Evolutionary conservation across 176 grass and related monocot species (phyloP), one percentile per base, ranked within the genome.

Genomic region (Oryza punctata): DNA sequence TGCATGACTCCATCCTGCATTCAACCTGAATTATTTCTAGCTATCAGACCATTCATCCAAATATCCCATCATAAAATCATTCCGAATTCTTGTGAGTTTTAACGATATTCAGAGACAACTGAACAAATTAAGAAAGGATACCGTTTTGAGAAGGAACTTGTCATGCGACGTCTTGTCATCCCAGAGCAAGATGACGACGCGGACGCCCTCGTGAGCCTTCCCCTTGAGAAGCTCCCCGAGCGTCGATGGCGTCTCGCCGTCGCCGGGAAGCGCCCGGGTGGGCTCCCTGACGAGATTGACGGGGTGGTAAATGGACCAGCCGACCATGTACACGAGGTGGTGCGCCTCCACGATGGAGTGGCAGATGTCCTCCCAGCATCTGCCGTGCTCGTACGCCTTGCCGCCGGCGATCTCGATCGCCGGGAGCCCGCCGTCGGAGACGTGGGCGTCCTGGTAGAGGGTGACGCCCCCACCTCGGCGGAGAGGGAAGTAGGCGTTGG

Each of bases 311-410:
- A 94, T 41, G 21, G 92, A 94, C 92, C 92, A 94, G 2, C 92
- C 87, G 19, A 94, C 73, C 30, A 94, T 82, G 33, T 94, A 94
- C 46, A 94, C 75, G 5, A 94, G 76, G 47, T 94, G 92, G 37
- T 94, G 89, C 45, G 92, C 92, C 40, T 94, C 87, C 24, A 88
- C 18, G 25, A 94, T 90, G 3, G 89, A 84, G 59, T 94, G 89
- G 67, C 92, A 92, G 52, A 92, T 92, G 72, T 94, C 89, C 81
- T 94, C 92, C 92, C 92, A 94, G 30, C 89, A 94, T 25, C 83
- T 88, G 65, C 81, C 72, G 10, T 88, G 89, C 77, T 87, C 87
- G 46, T 81, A 94, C 3, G 14, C 60, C 76, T 70, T 80, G 0
- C 85, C 93, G 5, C 78, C 87, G 15, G 87, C 92, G 43, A 92